These are phyloP conservation scores for Fusarium verrucosum DNA, from an alignment of 2,329 filamentous ascomycete species.

Conservation along the genomic window DNA sequence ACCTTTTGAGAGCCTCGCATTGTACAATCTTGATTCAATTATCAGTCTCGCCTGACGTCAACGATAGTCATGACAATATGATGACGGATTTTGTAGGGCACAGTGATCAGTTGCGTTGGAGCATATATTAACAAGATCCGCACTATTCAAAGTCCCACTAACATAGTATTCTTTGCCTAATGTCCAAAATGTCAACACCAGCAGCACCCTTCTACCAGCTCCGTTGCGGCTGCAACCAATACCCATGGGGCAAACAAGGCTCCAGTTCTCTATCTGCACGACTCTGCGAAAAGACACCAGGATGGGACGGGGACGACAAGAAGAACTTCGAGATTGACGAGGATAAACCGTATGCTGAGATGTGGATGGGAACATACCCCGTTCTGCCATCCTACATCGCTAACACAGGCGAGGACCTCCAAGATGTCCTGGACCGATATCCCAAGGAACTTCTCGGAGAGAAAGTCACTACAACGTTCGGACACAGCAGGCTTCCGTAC, in stretches of 20 bases:
- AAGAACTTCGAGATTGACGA: conserved; percentile 70
- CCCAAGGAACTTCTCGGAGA: conserved; percentile 71
- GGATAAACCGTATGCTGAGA: conserved; percentile 68
- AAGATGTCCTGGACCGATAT: conserved; percentile 70
- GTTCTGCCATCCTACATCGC: conserved; percentile 72
- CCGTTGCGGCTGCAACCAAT: conserved; percentile 64
- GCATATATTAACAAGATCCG: neutral
- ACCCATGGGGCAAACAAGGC: conserved; percentile 77
- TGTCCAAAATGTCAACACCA: conserved; percentile 31
- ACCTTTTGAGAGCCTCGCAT: conserved; percentile 3
- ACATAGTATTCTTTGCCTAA: neutral
- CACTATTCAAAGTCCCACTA: neutral
- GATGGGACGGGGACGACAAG: conserved; percentile 44
- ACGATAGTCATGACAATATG: conserved; percentile 41
- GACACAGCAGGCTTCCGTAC: conserved; percentile 70
- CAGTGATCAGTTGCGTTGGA: neutral
- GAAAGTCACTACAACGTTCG: conserved; percentile 68
- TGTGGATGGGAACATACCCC: conserved; percentile 83
- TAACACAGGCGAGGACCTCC: conserved; percentile 69
- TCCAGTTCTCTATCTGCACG: conserved; percentile 71
- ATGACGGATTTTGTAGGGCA: conserved; percentile 6
- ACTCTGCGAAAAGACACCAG: conserved; percentile 71
- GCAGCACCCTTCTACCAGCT: conserved; percentile 55
- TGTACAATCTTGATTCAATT: conserved; percentile 3
- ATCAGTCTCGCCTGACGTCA: conserved; percentile 35